A percentile compares a stretch with the other conserved stretches of the same genome.
These are phyloP conservation scores for Nothophoma quercina DNA, from an alignment of 2,329 filamentous ascomycete genomes.

Conservation along the genomic window DNA sequence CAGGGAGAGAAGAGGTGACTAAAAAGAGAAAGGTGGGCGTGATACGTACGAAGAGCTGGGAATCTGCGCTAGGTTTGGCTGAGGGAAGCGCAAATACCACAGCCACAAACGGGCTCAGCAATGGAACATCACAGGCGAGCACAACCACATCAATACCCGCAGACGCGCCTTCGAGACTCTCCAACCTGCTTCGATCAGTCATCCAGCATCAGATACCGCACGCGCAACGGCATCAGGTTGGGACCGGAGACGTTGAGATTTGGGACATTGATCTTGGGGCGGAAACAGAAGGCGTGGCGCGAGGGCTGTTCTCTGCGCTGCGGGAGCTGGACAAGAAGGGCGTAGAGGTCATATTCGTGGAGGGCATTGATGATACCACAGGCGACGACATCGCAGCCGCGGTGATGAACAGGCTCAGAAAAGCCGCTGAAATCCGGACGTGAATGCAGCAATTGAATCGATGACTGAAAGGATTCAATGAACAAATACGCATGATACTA, in stretches of 20 bases:
- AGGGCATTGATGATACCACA: conserved; percentile 75
- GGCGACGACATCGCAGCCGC: conserved; percentile 82
- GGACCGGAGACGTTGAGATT: conserved; percentile 37
- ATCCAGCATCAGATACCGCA: conserved; percentile 45
- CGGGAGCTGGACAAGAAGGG: conserved; percentile 81
- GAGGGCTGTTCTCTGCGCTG: conserved; percentile 86
- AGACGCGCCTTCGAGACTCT: conserved; percentile 15
- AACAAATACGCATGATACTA: background rate
- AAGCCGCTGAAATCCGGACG: conserved; percentile 52
- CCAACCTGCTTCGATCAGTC: conserved; percentile 47
- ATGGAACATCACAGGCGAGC: conserved; percentile 14
- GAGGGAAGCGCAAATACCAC: background rate
- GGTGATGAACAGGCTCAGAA: conserved; percentile 60
- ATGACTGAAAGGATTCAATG: background rate
- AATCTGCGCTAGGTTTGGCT: conserved; percentile 27
- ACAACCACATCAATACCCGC: background rate
- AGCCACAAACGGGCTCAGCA: conserved; percentile 15
- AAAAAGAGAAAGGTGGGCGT: conserved; percentile 50
- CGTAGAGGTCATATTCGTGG: conserved; percentile 86
- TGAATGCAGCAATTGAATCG: background rate
- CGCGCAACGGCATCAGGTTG: conserved; percentile 29
- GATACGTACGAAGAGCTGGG: conserved; percentile 46
- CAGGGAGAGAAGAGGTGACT: conserved; percentile 40
- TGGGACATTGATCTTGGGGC: conserved; percentile 78
- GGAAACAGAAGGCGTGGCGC: conserved; percentile 77